Percentiles rank a stretch among this genome's conserved stretches.
phyloP scores from a whole-genome alignment of 495 filamentous ascomycete genomes.

The Daldinia bambusicola region DNA sequence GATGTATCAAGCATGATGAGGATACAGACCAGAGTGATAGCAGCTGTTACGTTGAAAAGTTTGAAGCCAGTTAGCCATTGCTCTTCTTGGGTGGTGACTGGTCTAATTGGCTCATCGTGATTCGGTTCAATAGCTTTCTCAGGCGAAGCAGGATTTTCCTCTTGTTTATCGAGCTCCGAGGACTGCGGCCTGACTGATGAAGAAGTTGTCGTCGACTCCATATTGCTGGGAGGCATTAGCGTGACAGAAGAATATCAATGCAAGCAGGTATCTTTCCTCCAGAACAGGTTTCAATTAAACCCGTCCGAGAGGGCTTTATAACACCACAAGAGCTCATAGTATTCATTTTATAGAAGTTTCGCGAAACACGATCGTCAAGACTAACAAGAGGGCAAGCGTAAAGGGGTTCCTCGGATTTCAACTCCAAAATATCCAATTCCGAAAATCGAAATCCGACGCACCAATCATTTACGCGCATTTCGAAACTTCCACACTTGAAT shows the following conservation, averaged over 20 bases:
- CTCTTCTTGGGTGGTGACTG: neutral
- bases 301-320: neutral
- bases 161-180: neutral
- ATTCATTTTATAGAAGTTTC: no score
- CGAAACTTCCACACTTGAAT: neutral
- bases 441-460: slow-evolving; percentile 5
- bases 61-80: slow-evolving; percentile 10
- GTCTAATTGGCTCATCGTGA: neutral
- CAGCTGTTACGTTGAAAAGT: neutral
- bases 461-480: neutral
- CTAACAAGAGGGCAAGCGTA: neutral
- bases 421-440: neutral
- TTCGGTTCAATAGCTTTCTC: neutral
- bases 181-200: no score
- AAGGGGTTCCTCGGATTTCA: slow-evolving; percentile 1
- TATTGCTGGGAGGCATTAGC: neutral
- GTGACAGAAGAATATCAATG: neutral
- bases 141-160: neutral
- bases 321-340: neutral
- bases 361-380: neutral
- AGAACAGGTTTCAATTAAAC: neutral
- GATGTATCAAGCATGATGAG: slow-evolving; percentile 14
- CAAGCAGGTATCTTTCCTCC: neutral
- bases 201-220: neutral
- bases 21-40: slow-evolving; percentile 9